Conservation (phyloP, 192 early-diverging fungal species). For the Backusella circina region DNA sequence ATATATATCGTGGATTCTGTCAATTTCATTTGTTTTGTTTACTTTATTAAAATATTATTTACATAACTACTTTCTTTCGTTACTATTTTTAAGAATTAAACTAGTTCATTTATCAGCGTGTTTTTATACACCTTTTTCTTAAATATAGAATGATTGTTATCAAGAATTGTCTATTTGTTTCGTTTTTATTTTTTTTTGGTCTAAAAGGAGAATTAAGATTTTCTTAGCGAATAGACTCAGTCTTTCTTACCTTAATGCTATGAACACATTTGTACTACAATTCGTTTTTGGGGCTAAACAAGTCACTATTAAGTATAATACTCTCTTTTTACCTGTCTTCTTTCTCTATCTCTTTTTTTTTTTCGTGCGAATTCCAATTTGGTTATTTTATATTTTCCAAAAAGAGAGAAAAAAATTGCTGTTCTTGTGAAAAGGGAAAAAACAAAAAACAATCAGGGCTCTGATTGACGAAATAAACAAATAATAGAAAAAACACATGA, state of each 20-base stretch:
- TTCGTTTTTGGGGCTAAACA: not conserved
- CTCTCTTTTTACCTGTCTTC: not conserved
- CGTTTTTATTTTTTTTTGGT: too few relatives aligned
- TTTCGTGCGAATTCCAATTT: not conserved
- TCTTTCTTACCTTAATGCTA: not conserved
- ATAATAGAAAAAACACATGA: not conserved
- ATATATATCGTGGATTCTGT: not conserved
- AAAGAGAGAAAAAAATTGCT: not conserved
- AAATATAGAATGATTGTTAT: not conserved
- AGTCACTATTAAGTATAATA: not conserved
- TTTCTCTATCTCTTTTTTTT: not conserved
- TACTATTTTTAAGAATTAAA: not conserved
- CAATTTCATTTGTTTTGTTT: not conserved
- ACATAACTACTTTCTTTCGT: not conserved
- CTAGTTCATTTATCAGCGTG: not conserved
- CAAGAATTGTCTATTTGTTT: not conserved
- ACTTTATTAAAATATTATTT: not conserved
- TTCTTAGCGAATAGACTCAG: not conserved
- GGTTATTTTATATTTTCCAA: not conserved
- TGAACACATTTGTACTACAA: not conserved
- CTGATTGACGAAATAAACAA: not conserved
- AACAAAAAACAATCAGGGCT: not conserved
- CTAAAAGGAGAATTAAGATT: not conserved
- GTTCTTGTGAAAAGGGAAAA: not conserved
- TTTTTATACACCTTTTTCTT: not conserved